A percentile compares a stretch with the other conserved stretches of the same genome.
These are phyloP conservation scores for Plantago rigida DNA, from an alignment of 305 asterid genomes.

Conservation along the genomic window DNA sequence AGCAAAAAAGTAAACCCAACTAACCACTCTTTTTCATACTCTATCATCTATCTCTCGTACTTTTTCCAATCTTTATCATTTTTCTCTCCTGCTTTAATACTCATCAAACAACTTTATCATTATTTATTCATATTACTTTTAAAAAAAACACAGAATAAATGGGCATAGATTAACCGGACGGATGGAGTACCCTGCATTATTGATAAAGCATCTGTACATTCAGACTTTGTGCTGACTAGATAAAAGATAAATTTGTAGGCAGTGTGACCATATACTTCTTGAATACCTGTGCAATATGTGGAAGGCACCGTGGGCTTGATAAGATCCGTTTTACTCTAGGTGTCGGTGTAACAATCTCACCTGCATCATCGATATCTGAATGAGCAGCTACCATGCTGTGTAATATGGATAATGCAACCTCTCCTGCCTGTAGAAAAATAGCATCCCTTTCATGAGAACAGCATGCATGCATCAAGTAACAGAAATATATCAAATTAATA, in stretches of 20 bases:
- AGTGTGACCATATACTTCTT: constrained; percentile 5
- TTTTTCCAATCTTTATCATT: too few relatives aligned
- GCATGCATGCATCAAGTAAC: constrained; percentile 15
- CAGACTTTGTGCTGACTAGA: constrained; percentile 7
- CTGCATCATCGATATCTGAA: constrained; percentile 98
- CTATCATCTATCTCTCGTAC: too few relatives aligned
- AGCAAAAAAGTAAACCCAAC: too few relatives aligned
- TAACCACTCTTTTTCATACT: too few relatives aligned
- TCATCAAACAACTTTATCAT: too few relatives aligned
- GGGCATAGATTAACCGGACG: too few relatives aligned
- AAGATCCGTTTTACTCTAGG: constrained; percentile 90
- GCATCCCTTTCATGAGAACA: constrained; percentile 18
- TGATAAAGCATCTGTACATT: constrained; percentile 7
- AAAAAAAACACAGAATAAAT: too few relatives aligned
- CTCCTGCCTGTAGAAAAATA: constrained; percentile 63
- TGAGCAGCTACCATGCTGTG: constrained; percentile 98
- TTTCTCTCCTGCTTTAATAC: too few relatives aligned
- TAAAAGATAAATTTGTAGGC: constrained; percentile 1
- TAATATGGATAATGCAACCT: constrained; percentile 75
- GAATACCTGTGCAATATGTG: constrained; percentile 88
- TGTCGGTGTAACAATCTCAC: constrained; percentile 94
- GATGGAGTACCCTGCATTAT: too few relatives aligned
- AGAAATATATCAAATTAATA: constrained; percentile 19
- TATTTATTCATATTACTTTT: too few relatives aligned
- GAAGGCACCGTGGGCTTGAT: constrained; percentile 90